Percentiles rank a stretch among this genome's conserved stretches.
Evolutionary conservation across 2,329 filamentous ascomycete genomes (phyloP).

Genomic region (Verticillium tricorpus): DNA sequence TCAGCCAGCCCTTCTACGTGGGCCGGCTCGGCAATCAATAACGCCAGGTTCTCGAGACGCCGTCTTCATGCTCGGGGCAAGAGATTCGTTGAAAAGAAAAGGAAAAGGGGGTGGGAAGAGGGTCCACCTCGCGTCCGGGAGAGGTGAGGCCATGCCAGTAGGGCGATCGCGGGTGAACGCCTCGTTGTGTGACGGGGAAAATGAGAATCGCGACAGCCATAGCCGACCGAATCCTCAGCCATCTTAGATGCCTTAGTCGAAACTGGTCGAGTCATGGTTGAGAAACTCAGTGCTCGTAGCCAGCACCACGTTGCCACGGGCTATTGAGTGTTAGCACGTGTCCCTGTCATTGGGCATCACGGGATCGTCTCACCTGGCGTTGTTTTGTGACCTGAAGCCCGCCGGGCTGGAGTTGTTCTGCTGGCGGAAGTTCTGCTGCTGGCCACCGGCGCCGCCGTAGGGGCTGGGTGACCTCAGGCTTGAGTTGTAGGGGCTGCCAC

Average conservation of each 20-base stretch:
- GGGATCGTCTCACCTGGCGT: slow-evolving; percentile 26
- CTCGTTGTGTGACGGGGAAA: neutral
- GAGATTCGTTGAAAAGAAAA: neutral
- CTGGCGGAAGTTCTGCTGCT: slow-evolving; percentile 24
- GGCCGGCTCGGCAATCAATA: neutral
- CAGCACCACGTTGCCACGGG: slow-evolving; percentile 41
- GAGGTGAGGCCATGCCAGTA: neutral
- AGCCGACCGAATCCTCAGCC: neutral
- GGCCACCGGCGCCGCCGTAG: slow-evolving; percentile 24
- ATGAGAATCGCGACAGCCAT: neutral
- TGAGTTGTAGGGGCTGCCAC: slow-evolving; percentile 27
- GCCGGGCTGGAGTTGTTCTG: slow-evolving; percentile 27
- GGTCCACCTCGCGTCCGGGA: neutral
- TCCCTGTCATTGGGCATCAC: neutral
- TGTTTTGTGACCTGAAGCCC: slow-evolving; percentile 31
- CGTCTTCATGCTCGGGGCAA: slow-evolving; percentile 2
- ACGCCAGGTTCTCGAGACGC: slow-evolving; percentile 4
- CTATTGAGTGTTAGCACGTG: slow-evolving; percentile 18
- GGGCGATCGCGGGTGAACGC: neutral
- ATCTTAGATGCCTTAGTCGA: neutral
- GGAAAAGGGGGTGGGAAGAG: neutral
- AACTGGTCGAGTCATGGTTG: neutral
- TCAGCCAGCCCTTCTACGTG: neutral
- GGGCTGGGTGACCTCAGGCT: slow-evolving; percentile 30
- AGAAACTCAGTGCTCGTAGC: slow-evolving; percentile 31